Evolutionary conservation across 371 early-diverging fungal species (phyloP), one percentile per base, ranked within the genome.

Genomic region (Mortierella sp.): DNA sequence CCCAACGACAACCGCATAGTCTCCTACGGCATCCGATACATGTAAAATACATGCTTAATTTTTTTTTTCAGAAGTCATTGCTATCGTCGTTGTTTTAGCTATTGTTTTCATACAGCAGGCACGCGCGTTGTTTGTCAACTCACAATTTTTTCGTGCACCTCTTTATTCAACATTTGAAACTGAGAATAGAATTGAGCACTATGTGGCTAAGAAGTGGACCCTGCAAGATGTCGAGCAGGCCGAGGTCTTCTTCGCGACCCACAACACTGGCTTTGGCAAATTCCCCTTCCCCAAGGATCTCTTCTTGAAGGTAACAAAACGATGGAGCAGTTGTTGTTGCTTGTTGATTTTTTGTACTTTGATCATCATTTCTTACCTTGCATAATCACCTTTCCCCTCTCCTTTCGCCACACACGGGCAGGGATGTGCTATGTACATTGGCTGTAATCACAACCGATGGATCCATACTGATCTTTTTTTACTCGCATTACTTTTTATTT

Each of bases 21-120:
- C 66, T 92, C 93, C 67, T 95, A 93, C 84, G 96, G 96, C n/a
- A 89, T 95, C 16, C 91, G 94, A 10, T 93, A 94, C 88, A 86
- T 95, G 77, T 87, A 83, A 71, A 34, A 7, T 19, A 24, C 39
- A 37, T 24, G 34, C 29, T 3, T n/a, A 45, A 13, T 10, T n/a
- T n/a, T n/a, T n/a, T n/a, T n/a, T n/a, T n/a, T n/a, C n/a, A n/a
- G n/a, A n/a, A 2, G 45, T 10, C 4, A 24, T 29, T 44, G 22
- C 47, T 45, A 8, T 64, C n/a, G 16, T 47, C 24, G 5, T 64
- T 69, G 8, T 44, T 34, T 66, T 4, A 13, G 43, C 61, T 44
- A 0, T 1, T 26, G 14, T 31, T 47, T 26, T 37, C 37, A 6
- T 39, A 7, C 3, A 22, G 40, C 24, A 14, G 34, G 44, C 29